phyloP scores from a whole-genome alignment of 208 protist species.

The Lotmaria passim region DNA sequence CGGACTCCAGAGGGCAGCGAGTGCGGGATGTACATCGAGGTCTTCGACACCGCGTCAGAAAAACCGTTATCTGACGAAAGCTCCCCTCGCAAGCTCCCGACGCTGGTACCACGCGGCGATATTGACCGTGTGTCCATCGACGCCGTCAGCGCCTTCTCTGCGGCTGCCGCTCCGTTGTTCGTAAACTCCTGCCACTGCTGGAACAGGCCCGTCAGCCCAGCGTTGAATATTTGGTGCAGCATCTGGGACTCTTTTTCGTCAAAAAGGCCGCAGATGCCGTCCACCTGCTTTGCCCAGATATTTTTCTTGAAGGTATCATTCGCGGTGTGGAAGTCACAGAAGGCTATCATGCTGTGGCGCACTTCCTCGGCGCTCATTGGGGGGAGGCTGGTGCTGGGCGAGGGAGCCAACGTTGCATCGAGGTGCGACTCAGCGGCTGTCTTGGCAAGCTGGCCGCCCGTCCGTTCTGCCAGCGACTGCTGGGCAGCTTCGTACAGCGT shows the following conservation, averaged over 20 bases:
- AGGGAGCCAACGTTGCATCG: background rate
- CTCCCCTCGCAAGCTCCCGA: background rate
- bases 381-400: background rate
- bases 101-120: too few relatives aligned
- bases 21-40: slow-evolving; percentile 18
- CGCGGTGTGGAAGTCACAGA: slow-evolving; percentile 10
- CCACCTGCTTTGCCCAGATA: slow-evolving; percentile 19
- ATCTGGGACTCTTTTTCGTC: slow-evolving; percentile 23
- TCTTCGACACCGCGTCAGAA: background rate
- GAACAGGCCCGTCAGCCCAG: slow-evolving; percentile 5
- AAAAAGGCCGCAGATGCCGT: slow-evolving; percentile 17
- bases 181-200: slow-evolving; percentile 23
- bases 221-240: slow-evolving; percentile 10
- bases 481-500: background rate
- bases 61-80: slow-evolving; percentile 12
- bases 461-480: background rate
- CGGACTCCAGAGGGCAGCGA: slow-evolving; percentile 6
- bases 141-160: slow-evolving; percentile 23
- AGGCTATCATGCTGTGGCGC: slow-evolving; percentile 1
- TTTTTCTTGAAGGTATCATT: background rate
- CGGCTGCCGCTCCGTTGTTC: slow-evolving; percentile 25
- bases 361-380: slow-evolving; percentile 6
- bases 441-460: too few relatives aligned
- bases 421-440: too few relatives aligned
- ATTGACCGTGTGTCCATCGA: too few relatives aligned